Evolutionary conservation across 352 stramenopile species (phyloP), one percentile per base, ranked within the genome.

Genomic region (Pythium graminicola): DNA sequence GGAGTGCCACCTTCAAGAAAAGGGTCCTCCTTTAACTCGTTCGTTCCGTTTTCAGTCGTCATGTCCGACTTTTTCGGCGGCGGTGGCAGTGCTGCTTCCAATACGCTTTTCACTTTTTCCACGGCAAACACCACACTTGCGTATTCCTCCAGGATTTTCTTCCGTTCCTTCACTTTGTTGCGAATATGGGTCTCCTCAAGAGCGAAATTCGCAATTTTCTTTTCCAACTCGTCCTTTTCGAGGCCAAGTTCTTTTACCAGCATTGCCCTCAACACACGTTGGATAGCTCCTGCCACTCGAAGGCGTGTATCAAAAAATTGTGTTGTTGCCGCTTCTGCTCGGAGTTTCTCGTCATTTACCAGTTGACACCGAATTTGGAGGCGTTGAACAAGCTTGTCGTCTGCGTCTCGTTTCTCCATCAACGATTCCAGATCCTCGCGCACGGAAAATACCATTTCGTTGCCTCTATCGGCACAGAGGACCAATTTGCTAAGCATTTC

Each of bases 281-380:
- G 76, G 11, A 67, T 53, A 19, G 57, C 57, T 33, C 78, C 76
- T 55, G 81, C 76, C 2, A 89, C 60, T 5, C 73, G 73, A 17
- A 86, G 28, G 10, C 56, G 60, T 6, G 73, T 79, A 50, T 89
- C 78, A 49, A 86, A 86, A 50, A 70, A 86, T 17, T 77, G 65
- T 5, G 72, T 87, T 5, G 56, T 58, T 3, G 49, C 50, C 4
- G 50, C 62, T 31, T 60, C 53, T 2, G 70, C 78, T 1, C 67
- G 63, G 11, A 35, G 19, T 7, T 62, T 60, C 50, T 88, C 74
- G 4, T 62, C 56, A n/a, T 57, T 38, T 0, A 86, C 65, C n/a
- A 56, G 44, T 35, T 51, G 24, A 7, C 72, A 54, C 2, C 73
- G 64, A 7, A 53, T 44, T 5, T 54, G 50, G 3, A 77, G 24